Evolutionary conservation across 1,284 basidiomycete species (phyloP).

Genomic region (Tilletia walkeri): DNA sequence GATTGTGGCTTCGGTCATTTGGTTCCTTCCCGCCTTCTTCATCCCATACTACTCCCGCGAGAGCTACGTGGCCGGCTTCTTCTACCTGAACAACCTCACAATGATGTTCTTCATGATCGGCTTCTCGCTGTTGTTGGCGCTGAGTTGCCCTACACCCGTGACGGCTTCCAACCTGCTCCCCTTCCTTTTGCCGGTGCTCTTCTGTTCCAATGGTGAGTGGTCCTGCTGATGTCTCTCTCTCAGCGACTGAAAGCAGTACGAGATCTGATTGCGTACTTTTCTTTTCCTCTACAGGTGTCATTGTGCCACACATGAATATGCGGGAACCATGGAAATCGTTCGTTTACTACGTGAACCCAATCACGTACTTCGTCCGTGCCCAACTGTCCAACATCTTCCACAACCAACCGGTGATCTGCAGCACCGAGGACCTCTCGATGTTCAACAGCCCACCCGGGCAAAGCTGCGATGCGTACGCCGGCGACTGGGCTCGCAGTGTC

Average conservation of each 20-base stretch:
- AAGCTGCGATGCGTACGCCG: slow-evolving; percentile 38
- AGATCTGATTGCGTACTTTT: too few species aligned
- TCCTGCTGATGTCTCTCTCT: background rate
- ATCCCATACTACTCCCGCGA: slow-evolving; percentile 37
- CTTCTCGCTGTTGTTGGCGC: slow-evolving; percentile 48
- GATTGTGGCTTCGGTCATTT: slow-evolving; percentile 45
- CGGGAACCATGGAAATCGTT: slow-evolving; percentile 38
- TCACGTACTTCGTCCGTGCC: slow-evolving; percentile 46
- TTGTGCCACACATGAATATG: slow-evolving; percentile 41
- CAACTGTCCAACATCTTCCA: slow-evolving; percentile 45
- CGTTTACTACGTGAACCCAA: slow-evolving; percentile 34
- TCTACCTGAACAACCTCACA: slow-evolving; percentile 34
- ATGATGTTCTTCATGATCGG: slow-evolving; percentile 37
- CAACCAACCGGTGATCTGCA: slow-evolving; percentile 39
- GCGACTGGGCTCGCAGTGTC: slow-evolving; percentile 31
- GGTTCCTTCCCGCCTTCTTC: slow-evolving; percentile 50
- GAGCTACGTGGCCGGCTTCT: slow-evolving; percentile 41
- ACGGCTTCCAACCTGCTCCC: slow-evolving; percentile 50
- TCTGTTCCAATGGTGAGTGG: slow-evolving; percentile 52
- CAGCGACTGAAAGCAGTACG: too few species aligned
- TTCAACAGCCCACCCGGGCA: slow-evolving; percentile 40
- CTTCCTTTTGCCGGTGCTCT: slow-evolving; percentile 51
- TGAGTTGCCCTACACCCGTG: slow-evolving; percentile 46
- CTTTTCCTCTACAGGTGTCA: slow-evolving; percentile 25
- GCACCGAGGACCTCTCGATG: slow-evolving; percentile 32